Evolutionary conservation across 257 asterid species (phyloP).

Genomic region (Ajuga chamaepitys): DNA sequence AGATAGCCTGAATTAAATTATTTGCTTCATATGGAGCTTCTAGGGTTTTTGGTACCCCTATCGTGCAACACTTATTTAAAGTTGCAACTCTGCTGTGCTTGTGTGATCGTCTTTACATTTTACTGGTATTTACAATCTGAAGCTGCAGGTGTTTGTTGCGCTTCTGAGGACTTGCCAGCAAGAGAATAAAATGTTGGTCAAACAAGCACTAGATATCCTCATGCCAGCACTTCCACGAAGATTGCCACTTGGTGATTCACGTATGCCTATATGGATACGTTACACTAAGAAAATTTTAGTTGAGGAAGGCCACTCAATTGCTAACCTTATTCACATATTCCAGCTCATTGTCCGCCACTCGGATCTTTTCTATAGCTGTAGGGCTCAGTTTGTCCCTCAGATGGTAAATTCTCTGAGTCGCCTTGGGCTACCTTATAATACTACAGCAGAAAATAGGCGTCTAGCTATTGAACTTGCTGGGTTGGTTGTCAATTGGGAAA

Average conservation of each 20-base stretch:
- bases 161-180: constrained; percentile 98
- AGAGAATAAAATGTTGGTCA: constrained; percentile 92
- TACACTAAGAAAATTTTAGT: constrained; percentile 96
- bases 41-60: background rate
- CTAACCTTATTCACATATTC: constrained; percentile 96
- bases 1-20: background rate
- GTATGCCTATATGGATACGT: constrained; percentile 99
- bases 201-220: constrained; percentile 97
- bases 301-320: constrained; percentile 98
- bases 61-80: background rate
- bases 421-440: constrained; percentile 94
- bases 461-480: constrained; percentile 99
- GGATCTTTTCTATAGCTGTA: constrained; percentile 96
- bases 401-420: constrained; percentile 99
- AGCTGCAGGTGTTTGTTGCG: constrained; percentile 90
- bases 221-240: constrained; percentile 99
- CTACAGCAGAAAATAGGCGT: constrained; percentile 97
- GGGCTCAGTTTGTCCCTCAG: constrained; percentile 99
- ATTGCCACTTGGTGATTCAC: constrained; percentile 96
- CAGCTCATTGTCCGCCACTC: constrained; percentile 99
- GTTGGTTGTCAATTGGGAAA: constrained; percentile 97
- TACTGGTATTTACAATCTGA: constrained; percentile 14
- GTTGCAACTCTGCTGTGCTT: background rate
- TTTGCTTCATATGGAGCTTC: too few species aligned
- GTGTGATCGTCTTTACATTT: constrained; percentile 1